Evolutionary conservation across 164 flowering plant species (phyloP), one percentile per base, ranked within the genome.

Genomic region (Liquidambar formosana): DNA sequence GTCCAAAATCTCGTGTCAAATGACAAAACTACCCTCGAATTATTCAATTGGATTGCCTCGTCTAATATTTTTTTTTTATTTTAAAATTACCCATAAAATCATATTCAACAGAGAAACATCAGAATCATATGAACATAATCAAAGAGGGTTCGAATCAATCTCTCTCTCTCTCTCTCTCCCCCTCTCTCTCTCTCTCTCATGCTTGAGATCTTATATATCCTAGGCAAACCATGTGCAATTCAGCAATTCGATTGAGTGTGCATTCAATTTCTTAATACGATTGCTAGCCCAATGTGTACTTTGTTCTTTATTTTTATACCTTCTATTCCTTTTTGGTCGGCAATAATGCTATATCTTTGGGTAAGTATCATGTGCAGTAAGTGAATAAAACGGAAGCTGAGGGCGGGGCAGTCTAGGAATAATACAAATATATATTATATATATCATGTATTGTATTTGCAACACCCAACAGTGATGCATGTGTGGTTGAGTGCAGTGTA

Each of bases 321-420:
- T 25, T 45, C 5, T 28, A 43, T 28, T 21, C 21, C 44, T 23
- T 26, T 58, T 56, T 66, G 69, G 69, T 66, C 62, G 63, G 71
- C 71, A 58, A 67, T 67, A 43, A 67, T 67, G 9, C 45, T 10
- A 10, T 21, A 21, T 21, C 27, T 53, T n/a, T 19, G 8, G 19
- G 19, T 5, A 19, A 53, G 57, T 53, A 12, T 14, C 58, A 54
- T 22, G 58, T 54, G 58, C 58, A 23, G 58, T 21, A 26, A 54
- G 22, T 54, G 58, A 54, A 21, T 54, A 14, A 13, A 54, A 21
- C 21, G 21, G 11, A 6, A 33, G 41, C n/a, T n/a, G n/a, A n/a
- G n/a, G n/a, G n/a, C n/a, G n/a, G n/a, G n/a, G n/a, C n/a, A n/a
- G n/a, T n/a, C n/a, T n/a, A n/a, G n/a, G n/a, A n/a, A n/a, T n/a